Percentiles rank a stretch among this genome's conserved stretches.
Evolutionary conservation across 306 rosid genomes (phyloP).

Genomic region (Prinsepia uniflora): DNA sequence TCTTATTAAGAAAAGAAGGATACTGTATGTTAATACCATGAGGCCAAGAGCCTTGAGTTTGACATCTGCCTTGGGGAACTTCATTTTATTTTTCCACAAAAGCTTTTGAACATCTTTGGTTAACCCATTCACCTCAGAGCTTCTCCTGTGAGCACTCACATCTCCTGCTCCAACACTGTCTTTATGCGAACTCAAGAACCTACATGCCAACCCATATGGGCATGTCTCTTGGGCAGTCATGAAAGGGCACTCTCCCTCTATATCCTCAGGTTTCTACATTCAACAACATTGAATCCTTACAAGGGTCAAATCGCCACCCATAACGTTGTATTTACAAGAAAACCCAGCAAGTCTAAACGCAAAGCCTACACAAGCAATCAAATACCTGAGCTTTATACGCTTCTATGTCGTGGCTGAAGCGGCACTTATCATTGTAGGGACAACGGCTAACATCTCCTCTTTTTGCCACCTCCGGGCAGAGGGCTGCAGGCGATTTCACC

Average conservation of each 20-base stretch:
- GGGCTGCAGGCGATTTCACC: conserved; percentile 48
- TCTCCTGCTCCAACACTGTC: conserved; percentile 33
- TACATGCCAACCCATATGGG: conserved; percentile 75
- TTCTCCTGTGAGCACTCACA: conserved; percentile 31
- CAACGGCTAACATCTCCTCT: conserved; percentile 71
- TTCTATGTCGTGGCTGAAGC: conserved; percentile 80
- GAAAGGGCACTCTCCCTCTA: conserved; percentile 87
- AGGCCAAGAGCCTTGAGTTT: conserved; percentile 74
- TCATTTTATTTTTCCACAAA: conserved; percentile 85
- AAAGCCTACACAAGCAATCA: not conserved
- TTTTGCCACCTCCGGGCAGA: conserved; percentile 70
- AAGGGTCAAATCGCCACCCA: conserved; percentile 7
- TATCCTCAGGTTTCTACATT: conserved; percentile 70
- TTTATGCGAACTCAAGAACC: conserved; percentile 65
- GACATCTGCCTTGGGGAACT: conserved; percentile 70
- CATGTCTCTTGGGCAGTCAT: conserved; percentile 43
- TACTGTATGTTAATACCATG: conserved; percentile 34
- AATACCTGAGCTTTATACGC: conserved; percentile 72
- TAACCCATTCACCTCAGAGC: conserved; percentile 70
- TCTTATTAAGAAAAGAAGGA: not conserved
- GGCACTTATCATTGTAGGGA: conserved; percentile 68
- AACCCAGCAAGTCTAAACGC: not conserved
- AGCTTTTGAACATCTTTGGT: conserved; percentile 79
- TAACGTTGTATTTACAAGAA: not conserved
- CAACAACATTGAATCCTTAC: conserved; percentile 4